Evolutionary conservation across 148 eudicot genomes (phyloP).

Genomic region (Amaranthus hypochondriacus): DNA sequence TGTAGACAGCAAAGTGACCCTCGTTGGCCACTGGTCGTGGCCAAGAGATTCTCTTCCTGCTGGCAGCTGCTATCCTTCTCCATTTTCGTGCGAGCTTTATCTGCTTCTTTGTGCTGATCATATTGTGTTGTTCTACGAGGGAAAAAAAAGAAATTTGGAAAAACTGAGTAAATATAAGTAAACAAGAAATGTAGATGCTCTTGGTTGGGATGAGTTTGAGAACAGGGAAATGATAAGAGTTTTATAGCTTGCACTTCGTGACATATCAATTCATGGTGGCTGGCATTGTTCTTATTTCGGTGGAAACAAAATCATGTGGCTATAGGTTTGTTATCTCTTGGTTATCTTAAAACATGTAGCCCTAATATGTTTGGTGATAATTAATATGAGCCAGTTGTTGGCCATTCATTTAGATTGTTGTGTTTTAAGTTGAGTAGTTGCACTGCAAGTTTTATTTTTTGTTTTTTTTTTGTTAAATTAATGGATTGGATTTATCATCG

Average conservation of each 20-base stretch:
- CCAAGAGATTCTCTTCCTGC: conserved; percentile 22
- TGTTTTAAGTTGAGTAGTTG: not conserved
- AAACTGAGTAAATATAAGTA: not conserved
- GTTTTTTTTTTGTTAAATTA: not conserved
- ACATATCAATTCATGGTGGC: not conserved
- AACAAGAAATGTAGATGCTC: no score
- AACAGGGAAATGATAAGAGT: not conserved
- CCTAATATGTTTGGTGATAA: not conserved
- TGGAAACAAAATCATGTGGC: not conserved
- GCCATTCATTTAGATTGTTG: not conserved
- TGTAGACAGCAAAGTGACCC: conserved; percentile 23
- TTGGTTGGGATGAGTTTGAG: not conserved
- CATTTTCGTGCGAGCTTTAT: conserved; percentile 35
- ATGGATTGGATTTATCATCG: no score
- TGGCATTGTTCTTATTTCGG: not conserved
- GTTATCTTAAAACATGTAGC: not conserved
- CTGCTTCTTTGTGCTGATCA: conserved; percentile 42
- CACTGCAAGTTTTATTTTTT: no score
- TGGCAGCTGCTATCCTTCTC: conserved; percentile 25
- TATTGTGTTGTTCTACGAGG: not conserved
- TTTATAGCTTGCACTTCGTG: not conserved
- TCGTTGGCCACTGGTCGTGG: conserved; percentile 1
- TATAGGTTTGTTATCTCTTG: not conserved
- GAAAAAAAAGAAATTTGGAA: not conserved
- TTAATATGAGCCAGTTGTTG: not conserved